Evolutionary conservation across 2,329 filamentous ascomycete species (phyloP).

Genomic region (Bipolaris oryzae): DNA sequence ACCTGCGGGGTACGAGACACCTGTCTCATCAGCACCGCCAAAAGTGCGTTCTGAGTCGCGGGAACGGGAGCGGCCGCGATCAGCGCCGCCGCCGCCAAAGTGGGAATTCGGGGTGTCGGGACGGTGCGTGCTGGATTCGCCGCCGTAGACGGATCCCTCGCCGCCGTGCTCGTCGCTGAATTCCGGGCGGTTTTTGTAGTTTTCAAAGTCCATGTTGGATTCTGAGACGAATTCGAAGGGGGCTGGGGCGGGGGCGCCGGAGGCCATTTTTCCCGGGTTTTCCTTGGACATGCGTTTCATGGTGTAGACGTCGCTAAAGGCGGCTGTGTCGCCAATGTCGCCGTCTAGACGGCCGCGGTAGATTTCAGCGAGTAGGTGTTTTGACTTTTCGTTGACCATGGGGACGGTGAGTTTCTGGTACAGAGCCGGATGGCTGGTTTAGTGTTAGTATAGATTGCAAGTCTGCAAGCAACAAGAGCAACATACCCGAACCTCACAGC

Average conservation of each 20-base stretch:
- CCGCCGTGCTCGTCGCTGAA: conserved; percentile 89
- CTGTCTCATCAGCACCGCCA: conserved; percentile 34
- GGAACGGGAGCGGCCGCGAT: conserved; percentile 31
- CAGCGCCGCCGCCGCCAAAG: conserved; percentile 23
- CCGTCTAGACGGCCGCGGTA: conserved; percentile 82
- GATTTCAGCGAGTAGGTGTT: conserved; percentile 82
- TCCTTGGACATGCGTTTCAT: conserved; percentile 76
- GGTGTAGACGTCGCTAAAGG: conserved; percentile 81
- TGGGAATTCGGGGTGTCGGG: conserved; percentile 64
- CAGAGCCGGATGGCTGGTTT: conserved; percentile 74
- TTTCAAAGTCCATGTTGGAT: conserved; percentile 83
- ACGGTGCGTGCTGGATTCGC: conserved; percentile 64
- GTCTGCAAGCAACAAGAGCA: too few relatives aligned
- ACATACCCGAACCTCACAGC: conserved; percentile 71
- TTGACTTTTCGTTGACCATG: conserved; percentile 92
- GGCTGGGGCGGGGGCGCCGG: conserved; percentile 21
- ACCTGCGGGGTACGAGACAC: conserved; percentile 54
- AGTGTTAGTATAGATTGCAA: background rate
- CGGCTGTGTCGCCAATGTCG: conserved; percentile 61
- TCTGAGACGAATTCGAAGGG: conserved; percentile 93
- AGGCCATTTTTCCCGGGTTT: conserved; percentile 60
- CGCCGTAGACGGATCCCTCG: conserved; percentile 63
- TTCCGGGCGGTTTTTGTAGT: conserved; percentile 87
- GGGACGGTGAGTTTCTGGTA: conserved; percentile 90
- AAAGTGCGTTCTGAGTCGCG: conserved; percentile 39